These are phyloP conservation scores for Chimonanthus praecox DNA, from an alignment of 164 flowering plant genomes.

Conservation along the genomic window DNA sequence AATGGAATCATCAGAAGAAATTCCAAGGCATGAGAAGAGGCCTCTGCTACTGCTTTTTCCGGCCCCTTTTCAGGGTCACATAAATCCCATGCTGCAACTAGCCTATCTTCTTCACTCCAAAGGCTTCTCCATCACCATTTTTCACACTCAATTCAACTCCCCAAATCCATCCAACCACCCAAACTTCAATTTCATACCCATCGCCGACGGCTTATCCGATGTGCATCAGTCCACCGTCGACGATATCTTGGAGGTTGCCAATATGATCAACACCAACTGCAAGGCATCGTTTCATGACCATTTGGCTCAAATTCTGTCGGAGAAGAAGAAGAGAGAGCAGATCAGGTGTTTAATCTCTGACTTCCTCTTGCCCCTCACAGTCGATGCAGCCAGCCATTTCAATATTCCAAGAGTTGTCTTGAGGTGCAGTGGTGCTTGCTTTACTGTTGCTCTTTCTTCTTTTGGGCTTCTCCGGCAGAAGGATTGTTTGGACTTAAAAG, in stretches of 20 bases:
- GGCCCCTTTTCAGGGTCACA: conserved; percentile 44
- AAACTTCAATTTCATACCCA: conserved; percentile 22
- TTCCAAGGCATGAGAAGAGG: neutral
- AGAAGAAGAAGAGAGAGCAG: neutral
- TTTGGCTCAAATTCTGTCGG: neutral
- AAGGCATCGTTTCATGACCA: conserved; percentile 8
- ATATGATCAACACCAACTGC: conserved; percentile 25
- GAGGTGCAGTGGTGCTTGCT: neutral
- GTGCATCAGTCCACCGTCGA: neutral
- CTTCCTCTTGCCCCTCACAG: neutral
- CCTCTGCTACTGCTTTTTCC: conserved; percentile 34
- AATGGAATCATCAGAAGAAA: too few relatives aligned
- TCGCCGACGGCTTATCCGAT: conserved; percentile 18
- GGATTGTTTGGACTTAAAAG: neutral
- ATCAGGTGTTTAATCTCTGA: neutral
- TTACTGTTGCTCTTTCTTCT: neutral
- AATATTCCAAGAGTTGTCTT: neutral
- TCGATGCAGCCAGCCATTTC: neutral
- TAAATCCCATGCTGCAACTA: conserved; percentile 54
- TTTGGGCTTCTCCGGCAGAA: neutral
- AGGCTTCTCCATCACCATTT: conserved; percentile 46
- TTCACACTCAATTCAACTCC: conserved; percentile 39
- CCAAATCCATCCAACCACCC: conserved; percentile 29
- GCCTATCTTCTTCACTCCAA: conserved; percentile 35
- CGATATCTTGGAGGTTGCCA: neutral